Evolutionary conservation across 345 rosid genomes (phyloP), one percentile per base, ranked within the genome.

Genomic region (Brassica cretica): DNA sequence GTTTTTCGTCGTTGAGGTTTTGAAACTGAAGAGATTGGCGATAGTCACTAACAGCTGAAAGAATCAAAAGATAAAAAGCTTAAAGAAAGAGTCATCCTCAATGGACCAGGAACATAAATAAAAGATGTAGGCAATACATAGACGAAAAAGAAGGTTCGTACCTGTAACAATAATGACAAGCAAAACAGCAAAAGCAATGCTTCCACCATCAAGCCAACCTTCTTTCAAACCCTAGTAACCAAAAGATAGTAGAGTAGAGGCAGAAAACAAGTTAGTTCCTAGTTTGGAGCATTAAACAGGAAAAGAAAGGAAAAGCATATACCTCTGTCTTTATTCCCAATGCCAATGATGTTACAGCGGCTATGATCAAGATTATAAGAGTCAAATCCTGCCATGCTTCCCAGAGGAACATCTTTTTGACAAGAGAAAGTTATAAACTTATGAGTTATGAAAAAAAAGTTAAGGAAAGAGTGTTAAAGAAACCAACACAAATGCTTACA

Each of bases 321-420:
- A 91, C 98, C 95, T 96, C 97, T 16, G 99, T 93, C 86, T 85
- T 95, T 56, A 95, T 91, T 75, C 99, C 99, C 80, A 95, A 70
- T 19, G 80, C 98, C 76, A 95, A 72, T 21, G 97, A 93, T 70
- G 88, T 89, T 32, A 84, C 32, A 30, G 99, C 99, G 5, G 99
- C 98, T 76, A 93, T 78, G 64, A 91, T 93, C 88, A 95, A 84
- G 85, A 95, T 95, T 72, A 95, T 87, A 18, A 95, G 96, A 63
- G 93, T 92, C 76, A 95, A 86, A 87, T 95, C 99, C 85, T 92
- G 99, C 96, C 98, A 95, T 33, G 98, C 98, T 87, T 94, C 98
- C 98, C 98, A 92, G 19, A 93, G 96, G 90, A 95, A 95, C 83
- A 84, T 89, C 99, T 93, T 78, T 62, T 58, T 11, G 60, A 61